These are phyloP conservation scores for Musa troglodytarum DNA, from an alignment of 176 grass and related monocot species.

Conservation along the genomic window DNA sequence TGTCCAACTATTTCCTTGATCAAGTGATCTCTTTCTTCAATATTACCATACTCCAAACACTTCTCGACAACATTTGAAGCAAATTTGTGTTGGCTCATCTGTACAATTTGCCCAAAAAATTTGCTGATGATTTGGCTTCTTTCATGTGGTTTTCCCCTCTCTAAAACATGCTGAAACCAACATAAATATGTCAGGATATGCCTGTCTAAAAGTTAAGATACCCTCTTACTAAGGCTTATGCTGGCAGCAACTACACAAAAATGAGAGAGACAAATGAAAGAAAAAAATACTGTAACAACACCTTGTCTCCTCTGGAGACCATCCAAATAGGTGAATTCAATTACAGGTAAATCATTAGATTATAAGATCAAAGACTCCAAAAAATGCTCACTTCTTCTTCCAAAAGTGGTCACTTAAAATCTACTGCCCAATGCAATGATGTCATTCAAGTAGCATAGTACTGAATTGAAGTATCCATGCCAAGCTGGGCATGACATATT, in stretches of 20 bases:
- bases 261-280: too few relatives aligned
- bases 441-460: neutral
- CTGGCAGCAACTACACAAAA: too few relatives aligned
- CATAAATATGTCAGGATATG: neutral
- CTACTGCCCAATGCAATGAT: neutral
- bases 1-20: conserved; percentile 75
- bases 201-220: neutral
- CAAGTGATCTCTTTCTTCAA: conserved; percentile 48
- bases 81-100: conserved; percentile 94
- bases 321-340: too few relatives aligned
- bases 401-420: neutral
- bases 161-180: conserved; percentile 83
- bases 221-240: too few relatives aligned
- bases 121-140: conserved; percentile 76
- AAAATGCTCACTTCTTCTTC: too few relatives aligned
- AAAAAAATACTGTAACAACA: too few relatives aligned
- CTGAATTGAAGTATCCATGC: neutral
- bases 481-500: neutral
- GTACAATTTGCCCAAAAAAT: conserved; percentile 68
- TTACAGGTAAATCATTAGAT: too few relatives aligned
- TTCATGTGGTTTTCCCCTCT: conserved; percentile 61
- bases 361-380: too few relatives aligned
- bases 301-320: too few relatives aligned
- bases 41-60: conserved; percentile 84
- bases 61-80: conserved; percentile 96